These are phyloP conservation scores for Ceratobasidium papillatum DNA, from an alignment of 1,284 basidiomycete species.

Conservation along the genomic window DNA sequence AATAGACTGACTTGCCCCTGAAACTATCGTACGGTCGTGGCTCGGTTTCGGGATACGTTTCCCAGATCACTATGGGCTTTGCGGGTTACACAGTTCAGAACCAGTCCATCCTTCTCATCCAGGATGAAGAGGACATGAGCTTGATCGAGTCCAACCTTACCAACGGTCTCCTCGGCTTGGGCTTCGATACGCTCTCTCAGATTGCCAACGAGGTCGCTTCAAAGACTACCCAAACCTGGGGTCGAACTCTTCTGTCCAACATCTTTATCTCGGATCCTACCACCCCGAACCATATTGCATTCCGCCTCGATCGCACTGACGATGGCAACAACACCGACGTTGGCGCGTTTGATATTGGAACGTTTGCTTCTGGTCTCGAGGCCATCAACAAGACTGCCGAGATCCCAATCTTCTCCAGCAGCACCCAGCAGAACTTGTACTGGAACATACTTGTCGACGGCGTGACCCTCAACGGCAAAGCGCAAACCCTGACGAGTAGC, in stretches of 20 bases:
- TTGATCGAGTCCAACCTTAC: slow-evolving; percentile 20
- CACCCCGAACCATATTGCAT: slow-evolving; percentile 34
- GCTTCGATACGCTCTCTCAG: slow-evolving; percentile 26
- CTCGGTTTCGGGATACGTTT: slow-evolving; percentile 15
- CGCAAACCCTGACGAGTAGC: slow-evolving; percentile 3
- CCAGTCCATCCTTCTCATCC: slow-evolving; percentile 13
- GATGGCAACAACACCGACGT: slow-evolving; percentile 31
- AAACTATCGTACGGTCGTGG: slow-evolving; percentile 20
- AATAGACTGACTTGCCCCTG: slow-evolving; percentile 8
- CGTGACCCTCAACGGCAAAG: slow-evolving; percentile 33
- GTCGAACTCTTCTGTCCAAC: slow-evolving; percentile 26
- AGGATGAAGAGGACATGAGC: slow-evolving; percentile 11
- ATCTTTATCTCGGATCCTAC: slow-evolving; percentile 30
- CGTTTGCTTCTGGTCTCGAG: slow-evolving; percentile 26
- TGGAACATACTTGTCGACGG: slow-evolving; percentile 30
- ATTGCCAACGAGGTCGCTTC: not conserved
- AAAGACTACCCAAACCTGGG: slow-evolving; percentile 2
- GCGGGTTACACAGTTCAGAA: slow-evolving; percentile 29
- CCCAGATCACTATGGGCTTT: slow-evolving; percentile 19
- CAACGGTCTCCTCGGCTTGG: slow-evolving; percentile 29
- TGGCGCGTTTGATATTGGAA: slow-evolving; percentile 37
- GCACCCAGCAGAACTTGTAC: slow-evolving; percentile 8
- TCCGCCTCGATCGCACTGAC: slow-evolving; percentile 17
- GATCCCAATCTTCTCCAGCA: slow-evolving; percentile 37
- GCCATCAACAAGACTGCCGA: slow-evolving; percentile 20